Evolutionary conservation across 495 filamentous ascomycete species (phyloP), one percentile per base, ranked within the genome.

Genomic region (Penicillium diatomitis): DNA sequence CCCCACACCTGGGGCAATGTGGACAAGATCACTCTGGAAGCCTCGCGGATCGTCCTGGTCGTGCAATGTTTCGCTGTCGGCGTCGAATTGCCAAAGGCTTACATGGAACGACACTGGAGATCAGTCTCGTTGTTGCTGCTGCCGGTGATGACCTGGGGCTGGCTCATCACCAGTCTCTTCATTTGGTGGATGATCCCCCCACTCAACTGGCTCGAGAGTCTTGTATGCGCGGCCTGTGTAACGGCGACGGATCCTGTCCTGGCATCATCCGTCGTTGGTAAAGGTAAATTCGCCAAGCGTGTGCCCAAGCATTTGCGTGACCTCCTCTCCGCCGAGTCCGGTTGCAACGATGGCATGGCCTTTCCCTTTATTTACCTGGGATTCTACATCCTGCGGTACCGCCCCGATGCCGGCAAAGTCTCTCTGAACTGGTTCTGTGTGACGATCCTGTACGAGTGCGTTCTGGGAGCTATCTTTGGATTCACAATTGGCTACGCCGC

Each of bases 1-100:
- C 94, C 94, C 4, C 50, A 65, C 6, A 68, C 78, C 48, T 99
- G 94, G 94, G 91, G 91, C 38, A 96, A 90, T 61, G 79, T 86
- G 41, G 94, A 99, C 69, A 88, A 94, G 56, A 86, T 96, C 60
- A 97, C 94, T 3, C 81, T 97, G 48, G 94, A 99, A 64, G 96
- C 90, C 74, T 96, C 91, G 8, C 84, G 94, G 49, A 90, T 99
- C 56, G 94, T 99, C 50, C 79, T 99, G 33, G 94, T 97, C 47
- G 94, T 99, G 35, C 94, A 99, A 74, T 99, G 94, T 75, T 99
- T 99, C 65, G 94, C 94, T 69, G 88, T 99, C 49, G 94, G 94
- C 28, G 94, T 99, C 73, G 94, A 99, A 69, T 78, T 99, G 77
- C 94, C 94, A 42, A 91, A 91, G 68, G 73, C 82, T 37, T 99